Conservation (phyloP, 1,139 yeast genomes). For the Geotrichum aggregatum region DNA sequence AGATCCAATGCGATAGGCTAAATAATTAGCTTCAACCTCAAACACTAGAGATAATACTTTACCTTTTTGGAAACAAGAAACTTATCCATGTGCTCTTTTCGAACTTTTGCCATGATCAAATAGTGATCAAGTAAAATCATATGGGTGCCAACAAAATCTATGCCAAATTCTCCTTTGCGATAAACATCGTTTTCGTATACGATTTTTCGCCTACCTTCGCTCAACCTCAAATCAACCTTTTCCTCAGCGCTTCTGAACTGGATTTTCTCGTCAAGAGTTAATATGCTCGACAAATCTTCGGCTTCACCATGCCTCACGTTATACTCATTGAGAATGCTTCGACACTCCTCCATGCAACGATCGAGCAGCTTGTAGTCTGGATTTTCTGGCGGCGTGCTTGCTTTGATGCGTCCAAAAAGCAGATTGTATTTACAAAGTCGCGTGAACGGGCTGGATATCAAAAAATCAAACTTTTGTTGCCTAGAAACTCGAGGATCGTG, state of each 20-base stretch:
- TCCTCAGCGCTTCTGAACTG: slow-evolving; percentile 41
- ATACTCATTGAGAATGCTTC: slow-evolving; percentile 46
- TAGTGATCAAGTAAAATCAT: slow-evolving; percentile 69
- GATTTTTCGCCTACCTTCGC: slow-evolving; percentile 54
- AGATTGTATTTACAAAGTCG: slow-evolving; percentile 68
- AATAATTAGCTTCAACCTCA: slow-evolving; percentile 8
- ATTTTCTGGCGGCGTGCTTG: slow-evolving; percentile 49
- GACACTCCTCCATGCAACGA: slow-evolving; percentile 52
- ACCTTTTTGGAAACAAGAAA: slow-evolving; percentile 24
- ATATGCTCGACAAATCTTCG: slow-evolving; percentile 43
- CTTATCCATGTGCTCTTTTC: slow-evolving; percentile 34
- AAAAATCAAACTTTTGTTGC: slow-evolving; percentile 53
- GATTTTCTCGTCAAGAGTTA: slow-evolving; percentile 34
- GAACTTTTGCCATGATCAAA: slow-evolving; percentile 58
- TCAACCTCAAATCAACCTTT: slow-evolving; percentile 47
- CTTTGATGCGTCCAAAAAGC: slow-evolving; percentile 56
- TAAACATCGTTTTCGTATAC: slow-evolving; percentile 57
- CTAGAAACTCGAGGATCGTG: slow-evolving; percentile 41
- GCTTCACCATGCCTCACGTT: slow-evolving; percentile 45
- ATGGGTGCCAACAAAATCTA: slow-evolving; percentile 46
- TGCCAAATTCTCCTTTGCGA: slow-evolving; percentile 59
- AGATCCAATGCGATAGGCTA: slow-evolving; percentile 43
- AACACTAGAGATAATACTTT: slow-evolving; percentile 23
- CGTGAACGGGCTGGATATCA: slow-evolving; percentile 47
- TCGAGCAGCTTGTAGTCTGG: slow-evolving; percentile 54